These are phyloP conservation scores for Phytophthora idaei DNA, from an alignment of 352 stramenopile genomes.

Conservation along the genomic window DNA sequence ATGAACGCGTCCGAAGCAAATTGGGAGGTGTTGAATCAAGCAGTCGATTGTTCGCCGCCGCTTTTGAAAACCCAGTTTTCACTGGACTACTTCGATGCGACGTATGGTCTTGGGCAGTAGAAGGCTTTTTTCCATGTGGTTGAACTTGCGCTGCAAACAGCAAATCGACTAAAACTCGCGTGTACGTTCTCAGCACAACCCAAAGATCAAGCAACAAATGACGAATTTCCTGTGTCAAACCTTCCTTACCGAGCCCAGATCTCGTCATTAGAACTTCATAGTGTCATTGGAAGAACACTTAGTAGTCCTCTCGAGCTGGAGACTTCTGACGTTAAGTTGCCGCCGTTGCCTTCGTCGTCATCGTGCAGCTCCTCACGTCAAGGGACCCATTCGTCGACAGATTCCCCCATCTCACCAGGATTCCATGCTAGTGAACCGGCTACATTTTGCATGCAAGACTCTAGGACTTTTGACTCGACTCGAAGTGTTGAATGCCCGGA, in stretches of 20 bases:
- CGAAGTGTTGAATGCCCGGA: not conserved
- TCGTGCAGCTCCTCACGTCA: not conserved
- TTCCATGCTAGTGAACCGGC: constrained; percentile 17
- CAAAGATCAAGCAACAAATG: not conserved
- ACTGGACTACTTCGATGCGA: constrained; percentile 5
- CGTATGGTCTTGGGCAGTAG: constrained; percentile 3
- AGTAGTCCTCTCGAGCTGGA: not conserved
- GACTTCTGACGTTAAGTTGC: not conserved
- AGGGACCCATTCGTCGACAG: constrained; percentile 33
- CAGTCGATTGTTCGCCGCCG: constrained; percentile 10
- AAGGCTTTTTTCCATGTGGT: not conserved
- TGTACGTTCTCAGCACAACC: not conserved
- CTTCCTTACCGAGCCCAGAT: no score
- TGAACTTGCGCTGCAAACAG: not conserved
- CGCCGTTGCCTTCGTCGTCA: constrained; percentile 12
- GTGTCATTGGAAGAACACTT: no score
- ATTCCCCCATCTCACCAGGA: constrained; percentile 16
- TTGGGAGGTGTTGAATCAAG: constrained; percentile 8
- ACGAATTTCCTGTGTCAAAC: not conserved
- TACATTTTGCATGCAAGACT: constrained; percentile 10
- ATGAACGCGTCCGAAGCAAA: constrained; percentile 22
- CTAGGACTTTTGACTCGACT: not conserved
- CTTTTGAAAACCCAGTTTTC: constrained; percentile 5
- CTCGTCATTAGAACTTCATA: no score
- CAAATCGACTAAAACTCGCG: constrained; percentile 7